phyloP scores from a whole-genome alignment of 108 stramenopile species.

The Skeletonema costatum region DNA sequence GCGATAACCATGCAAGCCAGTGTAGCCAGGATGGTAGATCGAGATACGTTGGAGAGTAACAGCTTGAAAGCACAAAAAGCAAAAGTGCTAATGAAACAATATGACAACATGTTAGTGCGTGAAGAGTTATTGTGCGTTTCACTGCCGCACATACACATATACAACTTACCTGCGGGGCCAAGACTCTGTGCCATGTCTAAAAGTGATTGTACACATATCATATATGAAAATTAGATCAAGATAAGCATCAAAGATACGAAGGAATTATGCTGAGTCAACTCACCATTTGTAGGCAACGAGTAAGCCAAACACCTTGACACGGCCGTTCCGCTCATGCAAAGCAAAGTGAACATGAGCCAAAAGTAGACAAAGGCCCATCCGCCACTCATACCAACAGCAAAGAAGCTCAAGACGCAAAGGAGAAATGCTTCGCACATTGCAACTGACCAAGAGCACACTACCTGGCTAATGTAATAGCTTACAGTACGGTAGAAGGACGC shows the following conservation, averaged over 20 bases:
- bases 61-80: neutral
- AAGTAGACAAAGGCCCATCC: neutral
- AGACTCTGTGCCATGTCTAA: neutral
- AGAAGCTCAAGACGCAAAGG: neutral
- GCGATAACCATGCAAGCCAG: slow-evolving; percentile 7
- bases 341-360: neutral
- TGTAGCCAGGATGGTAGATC: neutral
- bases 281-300: neutral
- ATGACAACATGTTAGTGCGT: too few relatives aligned
- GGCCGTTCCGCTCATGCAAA: neutral
- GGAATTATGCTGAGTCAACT: too few relatives aligned
- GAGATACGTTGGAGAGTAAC: neutral
- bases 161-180: neutral
- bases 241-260: too few relatives aligned
- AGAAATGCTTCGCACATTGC: neutral
- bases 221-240: too few relatives aligned
- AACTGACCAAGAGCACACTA: neutral
- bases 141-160: too few relatives aligned
- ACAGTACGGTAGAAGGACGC: neutral
- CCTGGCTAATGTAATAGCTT: slow-evolving; percentile 1
- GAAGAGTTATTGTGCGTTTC: too few relatives aligned
- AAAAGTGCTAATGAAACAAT: neutral
- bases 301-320: neutral
- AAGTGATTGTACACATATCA: too few relatives aligned
- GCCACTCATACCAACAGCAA: neutral